Evolutionary conservation across 805 yeast genomes (phyloP).

Genomic region (Ogataea thermomethanolica): DNA sequence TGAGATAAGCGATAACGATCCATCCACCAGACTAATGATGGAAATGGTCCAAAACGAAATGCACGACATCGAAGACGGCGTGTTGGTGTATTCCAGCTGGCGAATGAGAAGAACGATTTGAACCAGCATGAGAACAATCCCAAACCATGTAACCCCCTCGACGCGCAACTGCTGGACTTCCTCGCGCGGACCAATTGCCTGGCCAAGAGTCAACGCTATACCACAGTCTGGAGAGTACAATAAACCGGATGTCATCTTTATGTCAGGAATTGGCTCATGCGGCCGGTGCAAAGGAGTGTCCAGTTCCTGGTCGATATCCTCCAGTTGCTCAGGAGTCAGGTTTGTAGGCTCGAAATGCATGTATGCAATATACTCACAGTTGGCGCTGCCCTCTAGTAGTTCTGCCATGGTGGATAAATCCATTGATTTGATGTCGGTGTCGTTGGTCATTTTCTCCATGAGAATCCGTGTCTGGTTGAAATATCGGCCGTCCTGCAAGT

Average conservation of each 20-base stretch:
- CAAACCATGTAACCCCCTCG: constrained; percentile 41
- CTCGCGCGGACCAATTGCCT: constrained; percentile 51
- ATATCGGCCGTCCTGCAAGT: constrained; percentile 35
- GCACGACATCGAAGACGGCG: constrained; percentile 77
- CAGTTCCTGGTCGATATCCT: constrained; percentile 69
- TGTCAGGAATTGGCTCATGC: constrained; percentile 50
- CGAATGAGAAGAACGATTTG: constrained; percentile 58
- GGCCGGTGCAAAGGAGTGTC: constrained; percentile 78
- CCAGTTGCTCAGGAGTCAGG: constrained; percentile 48
- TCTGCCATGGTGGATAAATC: constrained; percentile 35
- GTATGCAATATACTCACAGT: constrained; percentile 71
- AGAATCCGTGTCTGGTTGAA: constrained; percentile 46
- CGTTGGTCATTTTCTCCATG: constrained; percentile 41
- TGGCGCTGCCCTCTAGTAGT: constrained; percentile 31
- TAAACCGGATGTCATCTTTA: constrained; percentile 53
- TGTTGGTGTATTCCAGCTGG: constrained; percentile 68
- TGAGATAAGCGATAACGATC: constrained; percentile 60
- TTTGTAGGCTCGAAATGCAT: constrained; percentile 66
- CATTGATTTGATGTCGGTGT: constrained; percentile 39
- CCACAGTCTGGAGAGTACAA: constrained; percentile 92
- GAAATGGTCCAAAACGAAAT: constrained; percentile 69
- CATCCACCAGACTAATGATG: constrained; percentile 64
- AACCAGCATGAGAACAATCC: constrained; percentile 41
- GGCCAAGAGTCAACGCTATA: constrained; percentile 39
- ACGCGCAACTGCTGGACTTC: constrained; percentile 43